Evolutionary conservation across 208 protist species (phyloP).

Genomic region (Borovskyia barvae): DNA sequence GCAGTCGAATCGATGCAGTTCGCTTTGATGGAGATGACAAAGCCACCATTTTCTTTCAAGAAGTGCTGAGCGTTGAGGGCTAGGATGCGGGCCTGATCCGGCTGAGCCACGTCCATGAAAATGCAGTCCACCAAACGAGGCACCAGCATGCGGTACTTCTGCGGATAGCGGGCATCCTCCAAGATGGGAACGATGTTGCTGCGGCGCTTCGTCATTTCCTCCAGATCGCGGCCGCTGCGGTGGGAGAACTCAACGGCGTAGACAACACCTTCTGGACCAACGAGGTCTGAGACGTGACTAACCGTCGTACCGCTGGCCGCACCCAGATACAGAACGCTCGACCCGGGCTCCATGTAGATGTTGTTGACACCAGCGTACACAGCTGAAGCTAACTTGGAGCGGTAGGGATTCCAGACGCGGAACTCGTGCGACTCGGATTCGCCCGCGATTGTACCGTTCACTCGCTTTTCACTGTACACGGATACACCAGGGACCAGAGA

Average conservation of each 20-base stretch:
- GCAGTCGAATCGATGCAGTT: slow-evolving; percentile 99
- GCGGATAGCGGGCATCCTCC: slow-evolving; percentile 99
- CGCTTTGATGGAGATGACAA: slow-evolving; percentile 99
- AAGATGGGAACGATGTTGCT: slow-evolving; percentile 99
- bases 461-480: slow-evolving; percentile 99
- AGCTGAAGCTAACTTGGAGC: slow-evolving; percentile 99
- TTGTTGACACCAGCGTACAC: slow-evolving; percentile 98
- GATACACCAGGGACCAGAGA: slow-evolving; percentile 98
- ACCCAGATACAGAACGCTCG: slow-evolving; percentile 99
- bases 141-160: slow-evolving; percentile 99
- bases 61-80: slow-evolving; percentile 99
- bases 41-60: slow-evolving; percentile 98
- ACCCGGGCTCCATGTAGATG: slow-evolving; percentile 98
- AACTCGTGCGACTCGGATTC: slow-evolving; percentile 96
- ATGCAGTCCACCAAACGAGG: slow-evolving; percentile 98
- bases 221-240: slow-evolving; percentile 98
- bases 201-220: slow-evolving; percentile 99
- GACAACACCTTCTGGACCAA: slow-evolving; percentile 98
- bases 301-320: slow-evolving; percentile 99
- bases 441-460: slow-evolving; percentile 80
- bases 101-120: slow-evolving; percentile 99
- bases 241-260: slow-evolving; percentile 99
- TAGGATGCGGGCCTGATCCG: slow-evolving; percentile 99
- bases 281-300: slow-evolving; percentile 99
- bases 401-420: slow-evolving; percentile 99